Evolutionary conservation across 257 asterid species (phyloP).

Genomic region (Osmanthus fragrans): DNA sequence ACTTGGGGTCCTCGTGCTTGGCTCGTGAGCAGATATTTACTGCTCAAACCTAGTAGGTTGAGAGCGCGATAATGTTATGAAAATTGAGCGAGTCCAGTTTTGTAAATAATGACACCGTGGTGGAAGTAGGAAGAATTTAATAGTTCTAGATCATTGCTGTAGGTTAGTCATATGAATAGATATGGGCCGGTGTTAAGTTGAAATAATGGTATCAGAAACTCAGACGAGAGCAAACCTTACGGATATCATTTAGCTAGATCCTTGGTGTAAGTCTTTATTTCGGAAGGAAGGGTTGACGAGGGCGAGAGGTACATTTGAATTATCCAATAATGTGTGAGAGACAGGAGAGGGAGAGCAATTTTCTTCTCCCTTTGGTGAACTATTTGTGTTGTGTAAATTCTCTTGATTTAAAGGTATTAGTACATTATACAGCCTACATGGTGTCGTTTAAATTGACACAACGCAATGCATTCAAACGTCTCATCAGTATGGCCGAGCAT

Average conservation of each 20-base stretch:
- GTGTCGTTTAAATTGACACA: not conserved
- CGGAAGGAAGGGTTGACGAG: not conserved
- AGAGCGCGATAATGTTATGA: constrained; percentile 20
- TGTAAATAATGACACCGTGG: not conserved
- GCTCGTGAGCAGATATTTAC: constrained; percentile 49
- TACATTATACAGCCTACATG: not conserved
- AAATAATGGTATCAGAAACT: not conserved
- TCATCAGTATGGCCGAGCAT: too few relatives aligned
- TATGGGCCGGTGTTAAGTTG: not conserved
- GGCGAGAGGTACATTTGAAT: not conserved
- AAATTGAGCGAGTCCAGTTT: not conserved
- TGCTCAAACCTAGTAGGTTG: constrained; percentile 46
- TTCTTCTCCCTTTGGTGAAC: not conserved
- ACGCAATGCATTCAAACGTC: too few relatives aligned
- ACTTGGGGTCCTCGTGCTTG: constrained; percentile 76
- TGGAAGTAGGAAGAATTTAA: not conserved
- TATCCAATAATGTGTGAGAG: not conserved
- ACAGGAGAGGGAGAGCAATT: not conserved
- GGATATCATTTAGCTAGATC: not conserved
- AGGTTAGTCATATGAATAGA: not conserved
- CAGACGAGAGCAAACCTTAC: not conserved
- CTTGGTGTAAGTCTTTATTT: not conserved
- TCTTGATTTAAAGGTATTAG: not conserved
- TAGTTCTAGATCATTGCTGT: not conserved
- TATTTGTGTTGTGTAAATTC: not conserved